These are phyloP conservation scores for Diophrys appendiculata DNA, from an alignment of 73 alveolate genomes.

Conservation along the genomic window DNA sequence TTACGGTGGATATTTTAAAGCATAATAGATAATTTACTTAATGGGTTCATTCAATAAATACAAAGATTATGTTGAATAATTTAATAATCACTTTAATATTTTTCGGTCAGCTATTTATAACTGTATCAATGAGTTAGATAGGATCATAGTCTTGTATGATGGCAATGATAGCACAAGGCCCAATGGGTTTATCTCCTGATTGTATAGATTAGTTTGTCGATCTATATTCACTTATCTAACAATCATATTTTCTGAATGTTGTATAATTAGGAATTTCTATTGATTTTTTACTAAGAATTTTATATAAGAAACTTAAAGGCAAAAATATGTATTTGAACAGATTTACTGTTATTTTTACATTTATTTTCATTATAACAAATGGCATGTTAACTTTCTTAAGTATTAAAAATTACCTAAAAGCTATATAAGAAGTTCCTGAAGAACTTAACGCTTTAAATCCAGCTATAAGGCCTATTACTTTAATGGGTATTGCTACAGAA, in stretches of 20 bases:
- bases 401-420: background rate
- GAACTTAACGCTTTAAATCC: background rate
- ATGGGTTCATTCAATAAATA: background rate
- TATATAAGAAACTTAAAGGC: background rate
- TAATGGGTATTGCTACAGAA: background rate
- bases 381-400: background rate
- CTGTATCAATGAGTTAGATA: background rate
- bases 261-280: background rate
- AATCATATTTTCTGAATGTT: background rate
- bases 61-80: background rate
- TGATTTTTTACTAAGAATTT: background rate
- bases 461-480: too few species aligned
- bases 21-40: background rate
- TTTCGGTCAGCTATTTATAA: background rate
- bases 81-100: background rate
- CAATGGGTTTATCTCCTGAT: background rate
- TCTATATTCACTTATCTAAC: background rate
- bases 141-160: background rate
- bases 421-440: background rate
- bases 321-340: too few species aligned
- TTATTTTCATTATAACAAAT: background rate
- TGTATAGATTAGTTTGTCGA: background rate
- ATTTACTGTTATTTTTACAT: too few species aligned
- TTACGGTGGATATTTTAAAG: background rate
- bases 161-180: background rate